A percentile compares a stretch with the other conserved stretches of the same genome.
phyloP scores from a whole-genome alignment of 2,329 filamentous ascomycete species.

The Sporothrix pallida region DNA sequence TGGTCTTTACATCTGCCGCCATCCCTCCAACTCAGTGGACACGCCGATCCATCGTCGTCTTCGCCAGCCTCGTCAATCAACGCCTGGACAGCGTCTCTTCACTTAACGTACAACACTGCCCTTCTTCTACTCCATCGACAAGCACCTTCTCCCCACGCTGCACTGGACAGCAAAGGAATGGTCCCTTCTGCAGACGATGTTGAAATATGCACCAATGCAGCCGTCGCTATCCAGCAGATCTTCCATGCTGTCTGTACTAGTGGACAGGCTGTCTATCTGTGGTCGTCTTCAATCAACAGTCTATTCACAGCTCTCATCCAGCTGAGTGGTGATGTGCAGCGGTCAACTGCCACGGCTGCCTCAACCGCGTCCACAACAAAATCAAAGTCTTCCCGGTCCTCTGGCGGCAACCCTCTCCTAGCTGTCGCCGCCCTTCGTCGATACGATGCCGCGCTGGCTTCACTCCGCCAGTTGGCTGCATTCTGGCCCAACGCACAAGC shows the following conservation, averaged over 20 bases:
- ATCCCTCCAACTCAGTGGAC: slow-evolving; percentile 2
- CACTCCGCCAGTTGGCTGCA: slow-evolving; percentile 36
- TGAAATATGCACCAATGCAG: slow-evolving; percentile 26
- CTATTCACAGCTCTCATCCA: slow-evolving; percentile 20
- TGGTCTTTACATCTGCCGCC: slow-evolving; percentile 25
- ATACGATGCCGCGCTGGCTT: slow-evolving; percentile 38
- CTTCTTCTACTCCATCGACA: slow-evolving; percentile 18
- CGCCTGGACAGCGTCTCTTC: slow-evolving; percentile 16
- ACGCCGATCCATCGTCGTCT: not conserved
- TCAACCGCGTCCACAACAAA: slow-evolving; percentile 28
- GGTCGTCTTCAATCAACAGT: slow-evolving; percentile 23
- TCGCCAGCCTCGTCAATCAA: slow-evolving; percentile 2
- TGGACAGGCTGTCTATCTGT: slow-evolving; percentile 12
- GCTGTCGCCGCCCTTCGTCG: slow-evolving; percentile 38
- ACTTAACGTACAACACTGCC: slow-evolving; percentile 25
- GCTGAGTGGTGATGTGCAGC: slow-evolving; percentile 11
- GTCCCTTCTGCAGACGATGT: not conserved
- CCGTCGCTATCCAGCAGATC: slow-evolving; percentile 24
- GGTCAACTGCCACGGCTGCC: not conserved
- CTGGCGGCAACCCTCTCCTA: slow-evolving; percentile 37
- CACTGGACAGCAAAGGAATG: not conserved
- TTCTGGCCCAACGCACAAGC: slow-evolving; percentile 40
- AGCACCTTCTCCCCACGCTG: not conserved
- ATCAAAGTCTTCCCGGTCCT: not conserved
- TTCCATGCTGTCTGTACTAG: slow-evolving; percentile 16